Percentiles rank a stretch among this genome's conserved stretches.
Evolutionary conservation across 148 eudicot genomes (phyloP).

Genomic region (Agrostemma githago): DNA sequence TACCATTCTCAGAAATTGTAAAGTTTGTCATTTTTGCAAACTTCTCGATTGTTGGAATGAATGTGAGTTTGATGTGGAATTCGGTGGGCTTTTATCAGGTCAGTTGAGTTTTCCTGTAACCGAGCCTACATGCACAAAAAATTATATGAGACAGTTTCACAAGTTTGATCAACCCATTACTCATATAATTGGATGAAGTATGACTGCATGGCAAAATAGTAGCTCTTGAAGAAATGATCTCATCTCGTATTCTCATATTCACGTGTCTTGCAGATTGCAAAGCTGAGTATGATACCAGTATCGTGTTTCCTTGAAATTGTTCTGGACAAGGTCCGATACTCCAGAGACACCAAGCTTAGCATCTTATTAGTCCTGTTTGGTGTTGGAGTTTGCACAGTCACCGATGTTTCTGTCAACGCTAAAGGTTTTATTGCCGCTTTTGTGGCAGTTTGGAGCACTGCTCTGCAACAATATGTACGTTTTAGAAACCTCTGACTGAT

Average conservation of each 20-base stretch:
- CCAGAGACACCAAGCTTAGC: conserved; percentile 65
- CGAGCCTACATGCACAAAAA: not conserved
- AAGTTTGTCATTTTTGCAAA: conserved; percentile 65
- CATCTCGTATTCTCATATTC: not conserved
- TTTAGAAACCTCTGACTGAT: conserved; percentile 5
- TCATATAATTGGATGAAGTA: not conserved
- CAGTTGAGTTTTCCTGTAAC: conserved; percentile 3
- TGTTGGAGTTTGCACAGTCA: conserved; percentile 63
- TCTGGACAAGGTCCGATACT: conserved; percentile 50
- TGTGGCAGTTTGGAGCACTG: conserved; percentile 66
- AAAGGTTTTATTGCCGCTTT: conserved; percentile 61
- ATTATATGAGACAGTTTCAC: not conserved
- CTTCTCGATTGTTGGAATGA: conserved; percentile 79
- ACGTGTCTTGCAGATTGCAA: conserved; percentile 53
- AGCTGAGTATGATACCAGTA: conserved; percentile 69
- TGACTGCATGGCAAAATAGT: not conserved
- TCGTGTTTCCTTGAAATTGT: conserved; percentile 55
- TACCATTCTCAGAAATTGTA: conserved; percentile 49
- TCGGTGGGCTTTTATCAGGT: conserved; percentile 77
- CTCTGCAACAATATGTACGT: conserved; percentile 65
- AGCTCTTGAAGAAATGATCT: not conserved
- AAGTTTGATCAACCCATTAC: not conserved
- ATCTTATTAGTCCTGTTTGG: conserved; percentile 52
- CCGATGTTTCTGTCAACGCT: conserved; percentile 58
- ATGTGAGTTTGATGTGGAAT: conserved; percentile 80